These are phyloP conservation scores for Tricholoma matsutake DNA, from an alignment of 768 basidiomycete species.

Conservation along the genomic window DNA sequence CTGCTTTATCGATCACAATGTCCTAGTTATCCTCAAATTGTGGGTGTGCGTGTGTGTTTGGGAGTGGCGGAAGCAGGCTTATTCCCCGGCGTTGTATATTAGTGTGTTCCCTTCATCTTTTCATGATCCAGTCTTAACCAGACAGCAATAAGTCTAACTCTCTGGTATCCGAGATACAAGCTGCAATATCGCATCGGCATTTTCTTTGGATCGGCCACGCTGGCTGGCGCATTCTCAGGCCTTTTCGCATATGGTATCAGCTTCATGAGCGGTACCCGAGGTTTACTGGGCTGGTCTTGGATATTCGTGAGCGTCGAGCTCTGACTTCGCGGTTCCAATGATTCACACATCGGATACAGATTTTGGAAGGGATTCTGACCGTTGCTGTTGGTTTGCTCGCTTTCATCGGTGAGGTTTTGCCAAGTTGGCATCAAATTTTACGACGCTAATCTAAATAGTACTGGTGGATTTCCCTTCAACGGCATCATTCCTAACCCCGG, in stretches of 20 bases:
- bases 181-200: conserved; percentile 58
- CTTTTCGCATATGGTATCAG: conserved; percentile 54
- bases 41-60: conserved; percentile 54
- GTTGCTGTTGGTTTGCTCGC: conserved; percentile 53
- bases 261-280: conserved; percentile 45
- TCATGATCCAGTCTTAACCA: neutral
- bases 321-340: neutral
- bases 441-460: conserved; percentile 29
- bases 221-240: conserved; percentile 63
- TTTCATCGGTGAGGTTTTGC: conserved; percentile 38
- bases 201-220: conserved; percentile 64
- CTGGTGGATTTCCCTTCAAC: conserved; percentile 61
- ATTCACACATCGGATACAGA: conserved; percentile 29
- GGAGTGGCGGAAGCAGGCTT: conserved; percentile 69
- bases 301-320: conserved; percentile 48
- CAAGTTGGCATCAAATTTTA: neutral
- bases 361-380: conserved; percentile 63
- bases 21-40: conserved; percentile 56
- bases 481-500: conserved; percentile 57
- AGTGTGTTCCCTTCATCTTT: conserved; percentile 36
- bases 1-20: neutral
- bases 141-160: conserved; percentile 41
- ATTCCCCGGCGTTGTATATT: conserved; percentile 74
- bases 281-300: conserved; percentile 62
- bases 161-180: conserved; percentile 67